Evolutionary conservation across 495 filamentous ascomycete genomes (phyloP).

Genomic region (Aspergillus campestris): DNA sequence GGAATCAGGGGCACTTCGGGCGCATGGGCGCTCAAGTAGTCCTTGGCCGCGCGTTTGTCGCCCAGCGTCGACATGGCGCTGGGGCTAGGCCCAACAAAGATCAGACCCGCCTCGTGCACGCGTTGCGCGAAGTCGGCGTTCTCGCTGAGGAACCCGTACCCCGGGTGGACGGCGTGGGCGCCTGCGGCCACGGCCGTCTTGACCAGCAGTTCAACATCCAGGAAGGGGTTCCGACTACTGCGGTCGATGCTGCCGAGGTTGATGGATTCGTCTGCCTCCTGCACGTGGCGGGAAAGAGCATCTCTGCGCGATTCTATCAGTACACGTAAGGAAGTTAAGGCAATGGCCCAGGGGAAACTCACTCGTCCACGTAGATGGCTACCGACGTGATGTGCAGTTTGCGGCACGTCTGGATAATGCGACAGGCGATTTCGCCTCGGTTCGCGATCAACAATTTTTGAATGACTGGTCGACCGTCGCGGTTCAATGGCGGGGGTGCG

Average conservation of each 20-base stretch:
- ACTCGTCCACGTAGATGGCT: conserved; percentile 37
- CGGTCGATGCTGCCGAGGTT: conserved; percentile 14
- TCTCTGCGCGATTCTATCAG: conserved; percentile 7
- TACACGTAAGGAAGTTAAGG: no score
- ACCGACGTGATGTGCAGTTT: conserved; percentile 35
- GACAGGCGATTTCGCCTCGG: conserved; percentile 46
- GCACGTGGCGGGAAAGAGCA: conserved; percentile 12
- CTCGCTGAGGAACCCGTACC: conserved; percentile 52
- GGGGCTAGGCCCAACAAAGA: conserved; percentile 43
- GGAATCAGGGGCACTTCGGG: conserved; percentile 82
- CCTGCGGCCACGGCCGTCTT: conserved; percentile 59
- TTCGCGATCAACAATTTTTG: conserved; percentile 23
- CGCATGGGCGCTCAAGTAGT: conserved; percentile 18
- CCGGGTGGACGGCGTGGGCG: conserved; percentile 54
- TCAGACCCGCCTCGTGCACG: conserved; percentile 33
- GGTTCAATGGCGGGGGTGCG: no score
- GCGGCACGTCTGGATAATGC: conserved; percentile 29
- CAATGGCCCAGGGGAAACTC: conserved; percentile 8
- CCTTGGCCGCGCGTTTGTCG: conserved; percentile 42
- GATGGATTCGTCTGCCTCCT: conserved; percentile 16
- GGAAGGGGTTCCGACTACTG: conserved; percentile 44
- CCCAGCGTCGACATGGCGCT: conserved; percentile 38
- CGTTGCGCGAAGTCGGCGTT: conserved; percentile 37
- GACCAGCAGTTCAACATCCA: conserved; percentile 77
- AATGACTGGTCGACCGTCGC: no score